These are phyloP conservation scores for Moniliophthora roreri DNA, from an alignment of 1,284 basidiomycete species.

Conservation along the genomic window DNA sequence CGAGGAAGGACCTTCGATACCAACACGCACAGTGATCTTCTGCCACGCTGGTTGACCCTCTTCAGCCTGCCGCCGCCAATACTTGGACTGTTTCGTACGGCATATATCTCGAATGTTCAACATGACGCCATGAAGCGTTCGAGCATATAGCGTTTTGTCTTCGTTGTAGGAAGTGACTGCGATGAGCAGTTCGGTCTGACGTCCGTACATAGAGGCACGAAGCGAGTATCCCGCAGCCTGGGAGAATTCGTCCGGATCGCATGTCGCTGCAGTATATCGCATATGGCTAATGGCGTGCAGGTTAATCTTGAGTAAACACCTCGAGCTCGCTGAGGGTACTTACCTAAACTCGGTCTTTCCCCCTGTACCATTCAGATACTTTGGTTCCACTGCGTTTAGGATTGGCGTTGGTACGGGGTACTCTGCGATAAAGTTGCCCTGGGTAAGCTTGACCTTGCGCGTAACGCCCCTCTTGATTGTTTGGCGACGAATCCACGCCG, in stretches of 20 bases:
- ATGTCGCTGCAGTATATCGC: conserved; percentile 80
- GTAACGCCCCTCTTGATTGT: conserved; percentile 76
- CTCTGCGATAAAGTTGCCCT: conserved; percentile 82
- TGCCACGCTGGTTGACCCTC: conserved; percentile 91
- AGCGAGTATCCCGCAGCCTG: conserved; percentile 68
- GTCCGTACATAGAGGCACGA: conserved; percentile 66
- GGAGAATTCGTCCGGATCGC: conserved; percentile 81
- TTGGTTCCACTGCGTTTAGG: conserved; percentile 74
- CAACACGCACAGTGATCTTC: conserved; percentile 31
- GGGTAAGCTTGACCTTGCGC: conserved; percentile 81
- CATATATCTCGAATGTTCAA: conserved; percentile 97
- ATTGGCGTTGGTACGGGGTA: conserved; percentile 82
- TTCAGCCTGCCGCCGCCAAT: conserved; percentile 83
- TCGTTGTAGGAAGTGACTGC: conserved; percentile 70
- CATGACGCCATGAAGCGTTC: conserved; percentile 95
- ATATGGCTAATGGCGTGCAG: conserved; percentile 59
- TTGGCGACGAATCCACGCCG: conserved; percentile 64
- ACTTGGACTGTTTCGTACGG: conserved; percentile 94
- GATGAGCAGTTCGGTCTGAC: conserved; percentile 79
- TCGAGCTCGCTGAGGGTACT: conserved; percentile 21
- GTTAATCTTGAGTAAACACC: background rate
- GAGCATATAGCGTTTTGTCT: conserved; percentile 82
- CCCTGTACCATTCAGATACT: conserved; percentile 50
- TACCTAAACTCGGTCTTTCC: conserved; percentile 75
- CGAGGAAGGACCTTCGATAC: too few relatives aligned